A percentile compares a stretch with the other conserved stretches of the same genome.
These are phyloP conservation scores for Barnettozyma botsteinii DNA, from an alignment of 805 yeast species.

Conservation along the genomic window DNA sequence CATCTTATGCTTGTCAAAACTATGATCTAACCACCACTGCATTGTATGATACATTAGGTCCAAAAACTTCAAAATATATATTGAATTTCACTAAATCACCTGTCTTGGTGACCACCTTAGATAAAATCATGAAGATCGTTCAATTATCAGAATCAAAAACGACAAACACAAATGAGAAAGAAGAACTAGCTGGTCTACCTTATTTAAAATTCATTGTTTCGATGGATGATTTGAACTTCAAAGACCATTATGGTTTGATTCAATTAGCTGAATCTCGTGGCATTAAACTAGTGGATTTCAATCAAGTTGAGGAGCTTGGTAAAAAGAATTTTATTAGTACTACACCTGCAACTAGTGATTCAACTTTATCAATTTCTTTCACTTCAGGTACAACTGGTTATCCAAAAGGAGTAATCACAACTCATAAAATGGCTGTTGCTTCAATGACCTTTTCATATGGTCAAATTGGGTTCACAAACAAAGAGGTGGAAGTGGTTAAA, in stretches of 20 bases:
- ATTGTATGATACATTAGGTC: slow-evolving; percentile 11
- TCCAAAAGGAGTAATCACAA: slow-evolving; percentile 55
- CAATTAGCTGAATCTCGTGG: slow-evolving; percentile 21
- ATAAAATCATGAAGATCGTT: slow-evolving; percentile 26
- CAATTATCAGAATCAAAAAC: slow-evolving; percentile 9
- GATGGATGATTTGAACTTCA: slow-evolving; percentile 39
- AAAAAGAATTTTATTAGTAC: slow-evolving; percentile 28
- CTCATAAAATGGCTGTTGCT: slow-evolving; percentile 40
- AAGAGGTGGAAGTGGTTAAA: slow-evolving; percentile 17
- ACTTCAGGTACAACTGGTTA: slow-evolving; percentile 60
- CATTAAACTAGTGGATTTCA: slow-evolving; percentile 31
- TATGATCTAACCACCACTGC: slow-evolving; percentile 8
- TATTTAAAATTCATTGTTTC: slow-evolving; percentile 39
- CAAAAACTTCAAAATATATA: slow-evolving; percentile 9
- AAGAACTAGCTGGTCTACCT: slow-evolving; percentile 24
- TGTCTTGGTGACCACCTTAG: slow-evolving; percentile 26
- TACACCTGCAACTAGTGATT: slow-evolving; percentile 37
- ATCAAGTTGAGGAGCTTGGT: slow-evolving; percentile 36
- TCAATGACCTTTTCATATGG: slow-evolving; percentile 22
- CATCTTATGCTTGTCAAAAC: slow-evolving; percentile 45
- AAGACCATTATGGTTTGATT: slow-evolving; percentile 23
- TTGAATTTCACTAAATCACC: slow-evolving; percentile 11
- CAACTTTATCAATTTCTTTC: slow-evolving; percentile 44
- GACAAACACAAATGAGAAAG: slow-evolving; percentile 6
- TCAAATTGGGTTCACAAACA: slow-evolving; percentile 14